Percentiles rank a stretch among this genome's conserved stretches.
Conservation (phyloP, 495 filamentous ascomycete genomes). For the Aspergillus bertholletiae region DNA sequence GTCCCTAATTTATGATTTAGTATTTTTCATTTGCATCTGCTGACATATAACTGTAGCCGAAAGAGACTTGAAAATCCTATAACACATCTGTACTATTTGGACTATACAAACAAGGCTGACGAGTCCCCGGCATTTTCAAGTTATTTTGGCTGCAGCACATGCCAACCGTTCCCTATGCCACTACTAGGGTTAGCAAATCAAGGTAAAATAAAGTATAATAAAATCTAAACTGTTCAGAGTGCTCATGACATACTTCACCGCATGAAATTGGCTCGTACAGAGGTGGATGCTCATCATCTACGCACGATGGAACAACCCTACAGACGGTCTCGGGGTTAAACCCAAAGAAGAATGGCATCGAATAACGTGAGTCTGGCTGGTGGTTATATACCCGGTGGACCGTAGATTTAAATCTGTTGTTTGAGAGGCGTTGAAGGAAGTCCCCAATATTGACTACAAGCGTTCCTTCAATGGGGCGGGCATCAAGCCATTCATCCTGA, state of each 20-base stretch:
- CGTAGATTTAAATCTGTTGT: constrained; percentile 57
- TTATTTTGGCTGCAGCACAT: no score
- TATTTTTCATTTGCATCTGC: no score
- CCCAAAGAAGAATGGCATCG: constrained; percentile 60
- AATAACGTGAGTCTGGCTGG: constrained; percentile 43
- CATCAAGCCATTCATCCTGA: constrained; percentile 54
- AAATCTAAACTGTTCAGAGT: no score
- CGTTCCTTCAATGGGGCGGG: constrained; percentile 51
- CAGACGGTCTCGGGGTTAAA: constrained; percentile 44
- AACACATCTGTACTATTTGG: no score
- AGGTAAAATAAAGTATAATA: no score
- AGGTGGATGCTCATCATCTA: constrained; percentile 48
- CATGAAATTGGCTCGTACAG: constrained; percentile 57
- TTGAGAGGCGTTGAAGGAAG: constrained; percentile 60
- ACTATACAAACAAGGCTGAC: no score
- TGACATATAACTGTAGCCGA: no score
- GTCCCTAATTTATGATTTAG: no score
- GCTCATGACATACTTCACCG: constrained; percentile 43
- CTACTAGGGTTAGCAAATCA: no score
- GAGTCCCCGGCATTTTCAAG: no score
- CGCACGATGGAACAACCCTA: constrained; percentile 49
- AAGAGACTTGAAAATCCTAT: no score
- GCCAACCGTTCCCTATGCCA: no score
- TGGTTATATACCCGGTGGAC: constrained; percentile 55
- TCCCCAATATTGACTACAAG: constrained; percentile 67